These are phyloP conservation scores for Galium porrigens DNA, from an alignment of 305 asterid species.

Conservation along the genomic window DNA sequence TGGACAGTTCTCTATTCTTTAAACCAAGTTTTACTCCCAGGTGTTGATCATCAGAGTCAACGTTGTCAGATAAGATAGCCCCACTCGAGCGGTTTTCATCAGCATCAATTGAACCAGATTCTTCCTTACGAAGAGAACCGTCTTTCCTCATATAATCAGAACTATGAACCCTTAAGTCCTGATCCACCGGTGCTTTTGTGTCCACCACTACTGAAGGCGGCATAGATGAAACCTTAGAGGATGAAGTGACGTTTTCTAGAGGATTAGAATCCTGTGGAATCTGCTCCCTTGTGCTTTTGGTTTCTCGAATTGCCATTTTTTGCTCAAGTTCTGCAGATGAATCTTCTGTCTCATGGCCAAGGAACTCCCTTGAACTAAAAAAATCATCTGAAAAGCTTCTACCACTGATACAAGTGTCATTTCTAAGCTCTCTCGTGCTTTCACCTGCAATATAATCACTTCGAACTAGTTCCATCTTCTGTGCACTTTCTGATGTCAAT, in stretches of 20 bases:
- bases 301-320: constrained; percentile 15
- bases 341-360: constrained; percentile 22
- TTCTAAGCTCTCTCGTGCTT: constrained; percentile 15
- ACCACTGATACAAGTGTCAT: constrained; percentile 18
- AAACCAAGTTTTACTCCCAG: constrained; percentile 23
- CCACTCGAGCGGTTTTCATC: constrained; percentile 25
- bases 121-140: constrained; percentile 10
- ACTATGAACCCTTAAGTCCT: constrained; percentile 11
- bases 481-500: constrained; percentile 2
- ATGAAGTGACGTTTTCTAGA: constrained; percentile 8
- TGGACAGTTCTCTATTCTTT: constrained; percentile 19
- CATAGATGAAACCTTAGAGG: constrained; percentile 16
- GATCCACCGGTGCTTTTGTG: constrained; percentile 15
- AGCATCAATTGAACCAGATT: constrained; percentile 15
- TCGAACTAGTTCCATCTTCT: constrained; percentile 9
- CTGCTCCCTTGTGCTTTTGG: constrained; percentile 9
- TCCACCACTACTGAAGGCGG: constrained; percentile 15
- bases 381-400: constrained; percentile 25
- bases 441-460: constrained; percentile 12
- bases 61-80: constrained; percentile 24
- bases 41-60: constrained; percentile 27
- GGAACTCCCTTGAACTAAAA: constrained; percentile 28
- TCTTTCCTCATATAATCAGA: constrained; percentile 17
- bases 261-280: constrained; percentile 16
- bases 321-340: constrained; percentile 19